Percentiles rank a stretch among this genome's conserved stretches.
Evolutionary conservation across 192 early-diverging fungal species (phyloP).

Genomic region (Dissophora globulifera): DNA sequence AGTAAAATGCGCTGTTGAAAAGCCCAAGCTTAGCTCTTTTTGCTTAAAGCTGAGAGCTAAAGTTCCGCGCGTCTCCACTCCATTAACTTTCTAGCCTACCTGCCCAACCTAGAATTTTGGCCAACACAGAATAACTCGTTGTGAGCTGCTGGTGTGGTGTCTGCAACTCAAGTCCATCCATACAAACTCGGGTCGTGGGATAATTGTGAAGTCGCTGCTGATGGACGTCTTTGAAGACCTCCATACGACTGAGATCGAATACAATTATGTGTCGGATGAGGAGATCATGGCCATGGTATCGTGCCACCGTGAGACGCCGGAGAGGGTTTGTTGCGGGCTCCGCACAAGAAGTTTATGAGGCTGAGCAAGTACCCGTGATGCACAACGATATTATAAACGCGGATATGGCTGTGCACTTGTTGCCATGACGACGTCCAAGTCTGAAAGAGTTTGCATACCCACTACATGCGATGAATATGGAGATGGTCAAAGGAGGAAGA

Average conservation of each 20-base stretch:
- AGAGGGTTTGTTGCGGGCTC: background rate
- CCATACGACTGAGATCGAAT: background rate
- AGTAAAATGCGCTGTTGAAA: too few species aligned
- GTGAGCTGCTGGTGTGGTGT: background rate
- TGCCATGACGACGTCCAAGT: background rate
- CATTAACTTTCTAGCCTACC: too few species aligned
- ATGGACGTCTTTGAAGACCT: background rate
- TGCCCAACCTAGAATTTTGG: too few species aligned
- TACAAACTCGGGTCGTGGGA: background rate
- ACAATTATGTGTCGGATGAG: background rate
- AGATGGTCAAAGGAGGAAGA: conserved; percentile 3
- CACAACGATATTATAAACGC: background rate
- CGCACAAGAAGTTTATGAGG: background rate
- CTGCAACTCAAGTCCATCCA: background rate
- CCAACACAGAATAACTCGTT: background rate
- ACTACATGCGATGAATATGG: conserved; percentile 19
- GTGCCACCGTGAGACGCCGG: background rate
- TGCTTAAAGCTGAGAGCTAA: too few species aligned
- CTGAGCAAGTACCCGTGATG: background rate
- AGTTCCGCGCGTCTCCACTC: too few species aligned
- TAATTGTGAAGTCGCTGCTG: background rate
- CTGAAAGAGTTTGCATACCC: background rate
- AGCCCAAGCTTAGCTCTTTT: too few species aligned
- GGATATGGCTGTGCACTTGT: background rate
- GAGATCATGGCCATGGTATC: conserved; percentile 1